Base-by-base conservation (phyloP, 495 filamentous ascomycete genomes). In the Penicillium longicatenatum region DNA sequence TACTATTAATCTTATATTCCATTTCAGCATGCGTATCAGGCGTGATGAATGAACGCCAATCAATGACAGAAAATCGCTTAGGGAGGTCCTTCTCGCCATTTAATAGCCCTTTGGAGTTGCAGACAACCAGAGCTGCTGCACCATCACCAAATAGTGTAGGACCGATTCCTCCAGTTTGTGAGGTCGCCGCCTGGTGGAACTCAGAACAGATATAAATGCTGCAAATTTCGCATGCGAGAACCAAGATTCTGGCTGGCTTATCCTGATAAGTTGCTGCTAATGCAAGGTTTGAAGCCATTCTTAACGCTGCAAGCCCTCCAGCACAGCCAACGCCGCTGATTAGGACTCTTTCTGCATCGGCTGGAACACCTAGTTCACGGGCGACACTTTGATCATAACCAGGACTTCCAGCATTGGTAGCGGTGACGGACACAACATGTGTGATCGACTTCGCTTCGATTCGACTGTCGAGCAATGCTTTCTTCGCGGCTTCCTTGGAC, bases 341-440 rank as follows among this genome's bases (percentile, higher is more conserved):
- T 16, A 88, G 74, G 19, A 82, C 73, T 53, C 85, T 84, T 56
- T 88, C 83, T 8, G 83, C 77, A 10, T 64, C 63, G 6, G 67
- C 58, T 26, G 63, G 65, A 11, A 88, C 67, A 0, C 79, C 80
- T 16, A 89, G 66, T 33, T 76, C 65, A 51, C 81, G 82, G 14
- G 76, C 77, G 11, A 88, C 84, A 50, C 73, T 84, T 58, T 86
- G 81, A 67, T 88, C 86, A 63, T 83, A 88, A 6, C 86, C 86
- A 11, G 86, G 86, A 66, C 85, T 87, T 22, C 84, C 85, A 16
- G 81, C 81, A 61, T 87, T 81, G 26, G 86, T 89, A 55, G 83
- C 85, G 20, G 86, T 88, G 0, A 86, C 86, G 16, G 83, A 83
- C 12, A 89, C 82, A 51, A 86, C 76, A 64, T 89, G 86, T 21